Conservation (phyloP, 257 asterid species). For the Scutellaria barbata region DNA sequence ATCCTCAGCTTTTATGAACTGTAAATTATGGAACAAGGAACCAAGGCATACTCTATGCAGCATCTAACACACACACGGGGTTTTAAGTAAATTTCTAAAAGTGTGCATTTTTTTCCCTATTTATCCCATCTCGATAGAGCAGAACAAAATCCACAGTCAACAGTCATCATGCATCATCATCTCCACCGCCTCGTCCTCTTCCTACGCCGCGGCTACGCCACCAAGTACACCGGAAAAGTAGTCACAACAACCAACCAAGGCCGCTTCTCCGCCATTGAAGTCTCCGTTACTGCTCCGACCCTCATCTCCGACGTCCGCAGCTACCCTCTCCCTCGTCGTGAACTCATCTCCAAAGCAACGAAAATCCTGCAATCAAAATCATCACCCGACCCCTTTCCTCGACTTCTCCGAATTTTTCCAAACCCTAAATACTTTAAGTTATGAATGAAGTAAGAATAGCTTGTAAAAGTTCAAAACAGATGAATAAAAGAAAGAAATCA, state of each 20-base stretch:
- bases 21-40: neutral
- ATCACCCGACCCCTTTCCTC: constrained; percentile 62
- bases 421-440: no score
- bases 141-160: neutral
- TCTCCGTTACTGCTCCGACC: constrained; percentile 56
- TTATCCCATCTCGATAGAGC: neutral
- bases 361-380: constrained; percentile 64
- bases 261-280: constrained; percentile 72
- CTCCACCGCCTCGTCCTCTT: constrained; percentile 36
- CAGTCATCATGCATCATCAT: constrained; percentile 32
- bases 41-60: no score
- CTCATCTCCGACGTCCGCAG: constrained; percentile 74
- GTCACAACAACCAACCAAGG: constrained; percentile 59
- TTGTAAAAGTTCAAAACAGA: no score
- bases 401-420: constrained; percentile 65
- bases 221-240: constrained; percentile 81
- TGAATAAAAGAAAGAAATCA: no score
- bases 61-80: neutral
- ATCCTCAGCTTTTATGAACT: neutral
- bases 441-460: no score
- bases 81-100: neutral
- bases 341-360: constrained; percentile 73
- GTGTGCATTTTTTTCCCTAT: neutral
- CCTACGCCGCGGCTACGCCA: constrained; percentile 66
- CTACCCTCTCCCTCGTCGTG: constrained; percentile 89